Evolutionary conservation across 2,329 filamentous ascomycete genomes (phyloP).

Genomic region (Ceratocystis eucalypticola): DNA sequence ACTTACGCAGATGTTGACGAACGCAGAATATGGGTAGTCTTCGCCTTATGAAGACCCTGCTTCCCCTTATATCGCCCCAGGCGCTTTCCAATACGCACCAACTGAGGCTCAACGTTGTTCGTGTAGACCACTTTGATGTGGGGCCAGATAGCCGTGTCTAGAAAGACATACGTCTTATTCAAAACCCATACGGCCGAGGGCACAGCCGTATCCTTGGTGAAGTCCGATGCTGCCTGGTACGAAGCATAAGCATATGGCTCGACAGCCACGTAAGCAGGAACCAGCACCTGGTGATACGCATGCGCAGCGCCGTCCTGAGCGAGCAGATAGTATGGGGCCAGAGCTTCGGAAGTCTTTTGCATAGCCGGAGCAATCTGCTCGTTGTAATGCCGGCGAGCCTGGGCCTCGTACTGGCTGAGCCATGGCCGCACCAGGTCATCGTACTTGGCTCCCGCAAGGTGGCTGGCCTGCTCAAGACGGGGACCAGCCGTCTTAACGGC

Average conservation of each 20-base stretch:
- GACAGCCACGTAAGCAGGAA: slow-evolving; percentile 62
- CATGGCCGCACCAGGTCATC: slow-evolving; percentile 63
- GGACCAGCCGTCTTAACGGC: slow-evolving; percentile 64
- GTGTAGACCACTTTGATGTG: slow-evolving; percentile 67
- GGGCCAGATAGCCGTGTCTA: slow-evolving; percentile 69
- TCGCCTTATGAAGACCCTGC: slow-evolving; percentile 27
- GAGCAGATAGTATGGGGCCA: slow-evolving; percentile 60
- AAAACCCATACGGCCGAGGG: slow-evolving; percentile 60
- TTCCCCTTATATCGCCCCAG: slow-evolving; percentile 59
- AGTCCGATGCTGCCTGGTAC: slow-evolving; percentile 52
- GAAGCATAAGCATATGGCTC: slow-evolving; percentile 59
- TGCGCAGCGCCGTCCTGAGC: slow-evolving; percentile 49
- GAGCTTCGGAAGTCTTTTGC: slow-evolving; percentile 40
- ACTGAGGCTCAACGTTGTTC: slow-evolving; percentile 88
- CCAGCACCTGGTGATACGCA: slow-evolving; percentile 56
- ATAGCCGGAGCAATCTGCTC: slow-evolving; percentile 61
- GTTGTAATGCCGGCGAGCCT: slow-evolving; percentile 54
- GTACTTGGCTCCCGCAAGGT: slow-evolving; percentile 62
- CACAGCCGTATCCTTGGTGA: slow-evolving; percentile 55
- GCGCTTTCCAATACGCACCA: slow-evolving; percentile 81
- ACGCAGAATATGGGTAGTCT: slow-evolving; percentile 23
- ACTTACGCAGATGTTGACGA: slow-evolving; percentile 22
- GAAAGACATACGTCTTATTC: slow-evolving; percentile 54
- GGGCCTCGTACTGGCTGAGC: slow-evolving; percentile 48
- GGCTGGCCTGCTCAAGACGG: slow-evolving; percentile 51